phyloP scores from a whole-genome alignment of 2,329 filamentous ascomycete species.

The Apiospora koreana region DNA sequence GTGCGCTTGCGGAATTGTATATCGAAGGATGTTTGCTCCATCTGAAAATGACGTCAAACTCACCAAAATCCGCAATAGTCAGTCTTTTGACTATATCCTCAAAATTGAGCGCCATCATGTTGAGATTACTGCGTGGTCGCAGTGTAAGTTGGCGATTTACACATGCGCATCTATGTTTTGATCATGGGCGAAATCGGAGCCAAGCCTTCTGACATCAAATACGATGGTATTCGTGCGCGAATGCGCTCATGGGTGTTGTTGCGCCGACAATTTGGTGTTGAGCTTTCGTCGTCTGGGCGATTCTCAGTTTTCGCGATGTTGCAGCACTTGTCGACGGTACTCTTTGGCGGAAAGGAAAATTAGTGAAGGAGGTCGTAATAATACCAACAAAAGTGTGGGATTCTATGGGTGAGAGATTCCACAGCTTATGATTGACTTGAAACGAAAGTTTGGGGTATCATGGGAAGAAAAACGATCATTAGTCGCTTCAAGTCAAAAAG shows the following conservation, averaged over 20 bases:
- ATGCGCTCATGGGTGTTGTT: not conserved
- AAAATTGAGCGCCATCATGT: slow-evolving; percentile 60
- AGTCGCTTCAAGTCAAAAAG: slow-evolving; percentile 29
- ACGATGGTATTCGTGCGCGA: not conserved
- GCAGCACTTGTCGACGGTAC: not conserved
- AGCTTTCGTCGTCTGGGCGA: not conserved
- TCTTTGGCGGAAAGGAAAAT: not conserved
- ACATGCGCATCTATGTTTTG: slow-evolving; percentile 21
- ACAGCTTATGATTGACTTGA: not conserved
- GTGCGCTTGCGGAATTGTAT: not conserved
- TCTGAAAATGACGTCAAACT: slow-evolving; percentile 19
- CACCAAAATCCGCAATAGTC: slow-evolving; percentile 57
- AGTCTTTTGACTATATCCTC: slow-evolving; percentile 66
- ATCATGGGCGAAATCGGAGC: slow-evolving; percentile 24
- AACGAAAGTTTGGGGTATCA: slow-evolving; percentile 16
- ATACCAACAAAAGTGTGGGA: not conserved
- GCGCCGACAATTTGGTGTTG: not conserved
- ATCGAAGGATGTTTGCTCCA: not conserved
- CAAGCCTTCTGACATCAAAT: not conserved
- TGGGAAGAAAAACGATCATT: slow-evolving; percentile 36
- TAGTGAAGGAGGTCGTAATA: not conserved
- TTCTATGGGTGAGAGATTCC: not conserved
- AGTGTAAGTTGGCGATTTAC: slow-evolving; percentile 17
- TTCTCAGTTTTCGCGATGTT: slow-evolving; percentile 2
- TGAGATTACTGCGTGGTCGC: slow-evolving; percentile 42